phyloP scores from a whole-genome alignment of 176 grass and related monocot genomes.

The Aegilops speltoides region DNA sequence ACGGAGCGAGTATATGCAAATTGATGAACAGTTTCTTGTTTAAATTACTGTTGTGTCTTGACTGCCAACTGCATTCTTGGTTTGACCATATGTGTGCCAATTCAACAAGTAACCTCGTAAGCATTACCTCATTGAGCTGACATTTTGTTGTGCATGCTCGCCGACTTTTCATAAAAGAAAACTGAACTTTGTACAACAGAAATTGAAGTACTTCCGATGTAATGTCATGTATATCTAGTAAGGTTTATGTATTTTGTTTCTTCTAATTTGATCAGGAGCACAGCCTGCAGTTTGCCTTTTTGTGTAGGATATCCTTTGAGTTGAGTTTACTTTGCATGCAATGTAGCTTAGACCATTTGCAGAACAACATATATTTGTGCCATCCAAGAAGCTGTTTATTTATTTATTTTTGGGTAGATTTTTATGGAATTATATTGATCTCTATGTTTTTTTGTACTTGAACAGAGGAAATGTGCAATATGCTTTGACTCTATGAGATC shows the following conservation, averaged over 20 bases:
- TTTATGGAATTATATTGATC: conserved; percentile 10
- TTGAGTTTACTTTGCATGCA: no score
- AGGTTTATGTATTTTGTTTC: no score
- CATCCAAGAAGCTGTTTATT: not conserved
- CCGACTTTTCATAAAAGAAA: conserved; percentile 1
- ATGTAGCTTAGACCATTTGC: no score
- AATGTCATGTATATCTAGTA: not conserved
- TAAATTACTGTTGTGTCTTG: not conserved
- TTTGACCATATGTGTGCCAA: conserved; percentile 7
- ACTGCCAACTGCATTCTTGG: not conserved
- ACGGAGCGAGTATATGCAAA: no score
- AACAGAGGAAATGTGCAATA: conserved; percentile 86
- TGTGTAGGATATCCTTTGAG: no score
- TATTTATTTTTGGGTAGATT: not conserved
- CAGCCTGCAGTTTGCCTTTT: no score
- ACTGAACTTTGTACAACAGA: not conserved
- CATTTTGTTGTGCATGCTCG: conserved; percentile 21
- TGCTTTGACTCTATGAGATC: conserved; percentile 82
- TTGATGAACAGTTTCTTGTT: no score
- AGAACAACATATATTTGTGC: not conserved
- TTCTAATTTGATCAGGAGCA: no score
- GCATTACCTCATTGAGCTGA: conserved; percentile 30
- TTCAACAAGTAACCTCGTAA: conserved; percentile 30
- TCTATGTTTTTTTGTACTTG: conserved; percentile 20
- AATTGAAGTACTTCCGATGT: not conserved